A percentile compares a stretch with the other conserved stretches of the same genome.
Conservation (phyloP, 129 eudicot genomes). For the Flaveria trinervia region DNA sequence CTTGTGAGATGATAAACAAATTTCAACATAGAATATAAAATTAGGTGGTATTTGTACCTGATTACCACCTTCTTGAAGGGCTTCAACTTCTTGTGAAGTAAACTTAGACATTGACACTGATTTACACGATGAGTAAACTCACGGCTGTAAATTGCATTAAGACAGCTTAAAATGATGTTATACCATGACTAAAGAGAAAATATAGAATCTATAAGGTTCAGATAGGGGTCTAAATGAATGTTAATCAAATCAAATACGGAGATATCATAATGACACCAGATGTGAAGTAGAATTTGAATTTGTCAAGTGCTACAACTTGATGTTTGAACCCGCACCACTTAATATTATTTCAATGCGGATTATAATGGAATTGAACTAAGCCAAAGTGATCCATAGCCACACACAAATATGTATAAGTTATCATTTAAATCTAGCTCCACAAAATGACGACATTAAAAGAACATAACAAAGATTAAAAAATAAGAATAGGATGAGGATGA, state of each 20-base stretch:
- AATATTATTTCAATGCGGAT: neutral
- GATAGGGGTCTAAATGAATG: neutral
- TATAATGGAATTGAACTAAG: neutral
- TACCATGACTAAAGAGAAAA: constrained; percentile 3
- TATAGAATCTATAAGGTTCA: neutral
- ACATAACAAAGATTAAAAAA: neutral
- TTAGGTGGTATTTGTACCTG: constrained; percentile 50
- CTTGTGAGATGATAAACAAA: constrained; percentile 32
- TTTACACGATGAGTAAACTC: constrained; percentile 98
- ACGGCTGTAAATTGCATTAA: constrained; percentile 55
- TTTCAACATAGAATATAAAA: constrained; percentile 5
- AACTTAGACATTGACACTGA: constrained; percentile 94
- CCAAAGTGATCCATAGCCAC: neutral
- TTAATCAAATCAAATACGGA: constrained; percentile 9
- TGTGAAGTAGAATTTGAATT: neutral
- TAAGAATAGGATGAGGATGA: neutral
- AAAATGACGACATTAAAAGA: neutral
- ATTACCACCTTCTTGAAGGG: constrained; percentile 93
- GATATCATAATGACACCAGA: neutral
- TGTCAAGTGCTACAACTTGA: neutral
- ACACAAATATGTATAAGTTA: neutral
- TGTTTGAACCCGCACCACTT: neutral
- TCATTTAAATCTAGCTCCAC: no score
- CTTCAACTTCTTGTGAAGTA: constrained; percentile 88
- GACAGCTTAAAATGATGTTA: constrained; percentile 1